phyloP scores from a whole-genome alignment of 1,284 basidiomycete species.

The Irpex rosettiformis region DNA sequence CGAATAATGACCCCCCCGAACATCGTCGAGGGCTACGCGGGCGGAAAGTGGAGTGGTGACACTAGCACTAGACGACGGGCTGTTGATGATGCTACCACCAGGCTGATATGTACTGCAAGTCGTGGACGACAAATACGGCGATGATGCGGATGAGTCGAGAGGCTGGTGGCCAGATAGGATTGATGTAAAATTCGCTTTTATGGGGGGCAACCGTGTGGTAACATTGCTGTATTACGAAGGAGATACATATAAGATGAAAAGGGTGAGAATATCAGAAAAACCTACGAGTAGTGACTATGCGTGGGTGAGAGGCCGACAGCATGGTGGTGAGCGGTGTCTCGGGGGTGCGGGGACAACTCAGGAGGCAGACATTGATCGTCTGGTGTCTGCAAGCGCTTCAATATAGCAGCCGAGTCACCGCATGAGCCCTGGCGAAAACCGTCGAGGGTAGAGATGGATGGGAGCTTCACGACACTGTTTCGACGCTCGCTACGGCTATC shows the following conservation, averaged over 20 bases:
- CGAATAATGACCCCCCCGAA: background rate
- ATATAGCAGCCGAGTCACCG: constrained; percentile 58
- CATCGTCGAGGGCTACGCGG: constrained; percentile 11
- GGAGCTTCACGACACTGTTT: constrained; percentile 44
- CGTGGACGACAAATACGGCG: constrained; percentile 3
- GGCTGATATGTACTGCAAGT: background rate
- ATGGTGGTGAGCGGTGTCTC: background rate
- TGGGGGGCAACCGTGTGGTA: background rate
- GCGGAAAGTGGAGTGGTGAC: constrained; percentile 11
- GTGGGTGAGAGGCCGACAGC: background rate
- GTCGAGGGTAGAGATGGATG: constrained; percentile 67
- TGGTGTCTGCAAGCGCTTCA: constrained; percentile 51
- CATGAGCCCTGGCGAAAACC: constrained; percentile 46
- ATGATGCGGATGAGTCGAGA: constrained; percentile 5
- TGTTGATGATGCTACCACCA: constrained; percentile 7
- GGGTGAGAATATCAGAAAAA: background rate
- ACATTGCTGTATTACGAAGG: background rate
- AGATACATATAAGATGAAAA: background rate
- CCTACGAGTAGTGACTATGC: background rate
- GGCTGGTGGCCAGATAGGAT: background rate
- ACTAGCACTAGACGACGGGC: constrained; percentile 1
- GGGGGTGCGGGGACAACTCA: background rate
- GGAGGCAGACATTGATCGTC: constrained; percentile 31
- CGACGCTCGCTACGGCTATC: constrained; percentile 11
- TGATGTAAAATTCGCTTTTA: background rate